phyloP scores from a whole-genome alignment of 2,329 filamentous ascomycete species.

The Arachnomyces sp. region DNA sequence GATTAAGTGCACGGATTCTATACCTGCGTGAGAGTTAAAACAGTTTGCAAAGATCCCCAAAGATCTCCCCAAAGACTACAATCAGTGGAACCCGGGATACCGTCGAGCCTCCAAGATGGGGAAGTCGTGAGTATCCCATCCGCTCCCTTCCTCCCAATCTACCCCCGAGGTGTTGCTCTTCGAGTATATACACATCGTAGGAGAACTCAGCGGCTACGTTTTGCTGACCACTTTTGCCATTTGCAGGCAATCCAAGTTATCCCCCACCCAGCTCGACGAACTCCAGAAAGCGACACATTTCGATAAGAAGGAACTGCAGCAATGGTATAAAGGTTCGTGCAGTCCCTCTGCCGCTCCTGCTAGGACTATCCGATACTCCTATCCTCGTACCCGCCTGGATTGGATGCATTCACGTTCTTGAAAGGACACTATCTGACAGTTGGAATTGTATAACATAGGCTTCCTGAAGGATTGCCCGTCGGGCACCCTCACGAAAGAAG shows the following conservation, averaged over 20 bases:
- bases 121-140: slow-evolving; percentile 12
- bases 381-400: no score
- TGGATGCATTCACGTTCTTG: slow-evolving; percentile 10
- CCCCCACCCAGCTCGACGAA: slow-evolving; percentile 88
- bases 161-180: neutral
- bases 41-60: no score
- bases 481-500: slow-evolving; percentile 92
- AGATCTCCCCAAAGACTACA: no score
- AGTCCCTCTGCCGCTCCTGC: neutral
- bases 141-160: neutral
- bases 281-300: slow-evolving; percentile 97
- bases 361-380: no score
- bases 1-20: no score
- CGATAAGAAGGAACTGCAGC: slow-evolving; percentile 98
- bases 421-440: slow-evolving; percentile 4
- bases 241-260: slow-evolving; percentile 91
- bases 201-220: neutral
- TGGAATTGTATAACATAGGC: slow-evolving; percentile 47
- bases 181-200: no score
- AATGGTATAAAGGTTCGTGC: slow-evolving; percentile 97
- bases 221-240: slow-evolving; percentile 11
- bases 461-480: slow-evolving; percentile 98
- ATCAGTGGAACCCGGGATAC: no score
- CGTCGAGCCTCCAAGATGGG: slow-evolving; percentile 10
- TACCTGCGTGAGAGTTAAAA: no score